phyloP scores from a whole-genome alignment of 2,329 filamentous ascomycete species.

The Leptographium wingfieldii region DNA sequence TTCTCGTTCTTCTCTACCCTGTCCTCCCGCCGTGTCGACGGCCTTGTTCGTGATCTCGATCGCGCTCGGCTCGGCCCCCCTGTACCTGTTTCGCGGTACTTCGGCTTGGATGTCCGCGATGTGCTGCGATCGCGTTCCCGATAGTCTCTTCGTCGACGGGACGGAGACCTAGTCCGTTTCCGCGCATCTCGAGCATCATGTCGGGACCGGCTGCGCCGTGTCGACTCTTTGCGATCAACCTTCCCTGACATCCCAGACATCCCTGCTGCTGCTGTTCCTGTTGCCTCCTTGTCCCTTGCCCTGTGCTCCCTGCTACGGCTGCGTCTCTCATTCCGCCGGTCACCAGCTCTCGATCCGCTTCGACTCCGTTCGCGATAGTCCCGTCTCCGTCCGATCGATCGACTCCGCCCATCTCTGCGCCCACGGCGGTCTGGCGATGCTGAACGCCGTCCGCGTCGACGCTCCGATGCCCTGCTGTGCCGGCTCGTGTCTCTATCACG shows the following conservation, averaged over 20 bases:
- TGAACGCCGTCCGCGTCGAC: slow-evolving; percentile 12
- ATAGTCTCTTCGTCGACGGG: slow-evolving; percentile 6
- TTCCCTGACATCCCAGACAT: no score
- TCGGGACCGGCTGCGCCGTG: neutral
- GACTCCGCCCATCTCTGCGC: slow-evolving; percentile 16
- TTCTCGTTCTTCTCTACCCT: neutral
- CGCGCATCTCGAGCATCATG: neutral
- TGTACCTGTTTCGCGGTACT: neutral
- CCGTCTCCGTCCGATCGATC: slow-evolving; percentile 10
- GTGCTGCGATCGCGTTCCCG: slow-evolving; percentile 6
- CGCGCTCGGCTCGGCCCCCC: slow-evolving; percentile 4
- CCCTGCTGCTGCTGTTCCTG: neutral
- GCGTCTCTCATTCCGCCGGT: slow-evolving; percentile 13
- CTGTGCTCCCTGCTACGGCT: slow-evolving; percentile 4
- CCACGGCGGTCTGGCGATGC: slow-evolving; percentile 14
- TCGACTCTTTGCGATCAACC: neutral
- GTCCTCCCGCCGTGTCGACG: neutral
- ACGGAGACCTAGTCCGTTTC: slow-evolving; percentile 7
- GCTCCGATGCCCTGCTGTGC: slow-evolving; percentile 16
- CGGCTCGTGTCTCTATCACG: slow-evolving; percentile 17
- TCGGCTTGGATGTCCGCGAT: slow-evolving; percentile 1
- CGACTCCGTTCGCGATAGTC: neutral
- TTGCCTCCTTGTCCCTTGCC: neutral
- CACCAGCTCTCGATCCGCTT: slow-evolving; percentile 5
- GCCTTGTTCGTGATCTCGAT: neutral